Evolutionary conservation across 768 basidiomycete genomes (phyloP), one percentile per base, ranked within the genome.

Genomic region (Tricholoma sp.): DNA sequence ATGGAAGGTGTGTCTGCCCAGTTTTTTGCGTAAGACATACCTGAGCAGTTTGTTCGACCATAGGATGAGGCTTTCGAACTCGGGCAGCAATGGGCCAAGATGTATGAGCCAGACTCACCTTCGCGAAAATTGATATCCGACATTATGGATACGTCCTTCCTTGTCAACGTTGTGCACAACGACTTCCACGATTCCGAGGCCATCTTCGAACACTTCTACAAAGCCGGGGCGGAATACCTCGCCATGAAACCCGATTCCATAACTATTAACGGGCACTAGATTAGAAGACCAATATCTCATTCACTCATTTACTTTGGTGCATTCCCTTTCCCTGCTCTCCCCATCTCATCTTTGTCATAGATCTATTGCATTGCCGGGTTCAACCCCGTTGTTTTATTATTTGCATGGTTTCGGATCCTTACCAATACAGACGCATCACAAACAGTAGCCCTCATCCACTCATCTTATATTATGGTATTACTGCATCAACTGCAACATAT

Each of bases 151-250:
- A 81, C 80, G 0, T 89, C 78, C 59, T 86, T 84, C 74, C 86
- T 98, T 61, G 93, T 97, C 63, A 97, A 97, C 71, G 88, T 98
- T 63, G 95, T 98, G 24, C 94, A 97, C 72, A 97, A 97, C 74
- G 88, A 96, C 70, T 98, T 92, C 83, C 89, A 91, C 72, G 81
- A 89, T 66, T 71, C 85, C 2, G 78, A 88, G 50, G 87, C 87
- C 19, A 95, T 98, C 72, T 98, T 95, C 70, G 76, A 78, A 63
- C 91, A 93, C 2, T 96, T 98, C 79, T 77, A 83, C 72, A 83
- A 85, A 69, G 87, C 86, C 11, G 88, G 86, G 34, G 82, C 80
- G 41, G 83, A 88, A 68, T 83, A 82, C 58, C 69, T 73, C 12
- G 72, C 77, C 31, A 64, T 70, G 27, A 72, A 74, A 46, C 55